Evolutionary conservation across 441 rosid species (phyloP).

Genomic region (Arabidopsis lyrata): DNA sequence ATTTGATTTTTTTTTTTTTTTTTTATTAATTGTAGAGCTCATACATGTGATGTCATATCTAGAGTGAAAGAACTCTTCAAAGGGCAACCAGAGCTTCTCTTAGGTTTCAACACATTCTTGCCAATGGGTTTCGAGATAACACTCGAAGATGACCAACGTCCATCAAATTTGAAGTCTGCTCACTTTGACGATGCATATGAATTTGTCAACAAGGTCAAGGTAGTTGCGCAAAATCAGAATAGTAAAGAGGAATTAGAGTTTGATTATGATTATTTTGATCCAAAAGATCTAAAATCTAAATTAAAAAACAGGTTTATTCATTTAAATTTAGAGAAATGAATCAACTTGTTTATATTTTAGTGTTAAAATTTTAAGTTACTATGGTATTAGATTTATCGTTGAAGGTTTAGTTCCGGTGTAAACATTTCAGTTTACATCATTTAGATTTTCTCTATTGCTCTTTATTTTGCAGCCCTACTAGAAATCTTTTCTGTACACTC

Average conservation of each 20-base stretch:
- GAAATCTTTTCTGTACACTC: constrained; percentile 5
- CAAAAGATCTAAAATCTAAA: background rate
- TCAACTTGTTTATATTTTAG: background rate
- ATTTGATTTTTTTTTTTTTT: constrained; percentile 4
- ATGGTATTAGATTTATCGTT: background rate
- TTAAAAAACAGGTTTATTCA: background rate
- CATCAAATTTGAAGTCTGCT: constrained; percentile 58
- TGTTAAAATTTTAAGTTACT: background rate
- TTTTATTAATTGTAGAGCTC: constrained; percentile 53
- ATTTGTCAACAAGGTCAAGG: constrained; percentile 94
- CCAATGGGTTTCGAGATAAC: constrained; percentile 92
- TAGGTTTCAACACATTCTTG: constrained; percentile 90
- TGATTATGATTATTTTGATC: background rate
- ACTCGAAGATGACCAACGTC: constrained; percentile 68
- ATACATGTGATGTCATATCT: constrained; percentile 79
- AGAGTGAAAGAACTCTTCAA: constrained; percentile 88
- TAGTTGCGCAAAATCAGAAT: constrained; percentile 35
- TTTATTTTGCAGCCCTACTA: background rate
- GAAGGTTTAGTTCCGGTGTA: background rate
- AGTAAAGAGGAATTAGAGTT: background rate
- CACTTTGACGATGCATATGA: constrained; percentile 81
- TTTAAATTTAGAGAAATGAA: background rate
- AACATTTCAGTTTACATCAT: background rate
- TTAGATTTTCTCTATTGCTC: background rate
- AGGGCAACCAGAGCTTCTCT: constrained; percentile 82